Conservation (phyloP, 208 protist species). For the Novymonas esmeraldas region DNA sequence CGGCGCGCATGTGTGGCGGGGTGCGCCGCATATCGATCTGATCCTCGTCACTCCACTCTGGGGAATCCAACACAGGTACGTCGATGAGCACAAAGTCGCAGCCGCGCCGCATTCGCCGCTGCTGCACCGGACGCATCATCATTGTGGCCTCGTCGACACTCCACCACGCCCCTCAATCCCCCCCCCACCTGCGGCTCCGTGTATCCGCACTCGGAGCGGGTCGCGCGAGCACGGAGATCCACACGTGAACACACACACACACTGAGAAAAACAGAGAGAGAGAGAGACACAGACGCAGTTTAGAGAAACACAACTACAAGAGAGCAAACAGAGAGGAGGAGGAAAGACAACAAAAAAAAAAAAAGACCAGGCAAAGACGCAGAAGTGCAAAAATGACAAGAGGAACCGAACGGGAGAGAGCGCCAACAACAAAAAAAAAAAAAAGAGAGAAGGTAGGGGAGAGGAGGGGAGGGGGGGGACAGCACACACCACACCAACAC, state of each 20-base stretch:
- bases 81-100: slow-evolving; percentile 35
- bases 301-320: neutral
- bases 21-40: neutral
- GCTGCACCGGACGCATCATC: slow-evolving; percentile 19
- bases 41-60: slow-evolving; percentile 32
- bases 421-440: slow-evolving; percentile 17
- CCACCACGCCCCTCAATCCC: no score
- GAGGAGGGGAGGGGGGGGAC: neutral
- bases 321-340: neutral
- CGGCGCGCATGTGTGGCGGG: neutral
- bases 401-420: neutral
- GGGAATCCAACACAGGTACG: slow-evolving; percentile 34
- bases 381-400: neutral
- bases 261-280: no score
- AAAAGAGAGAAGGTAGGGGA: neutral
- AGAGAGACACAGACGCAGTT: neutral
- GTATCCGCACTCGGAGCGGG: no score
- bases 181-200: no score
- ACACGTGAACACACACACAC: no score
- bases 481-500: no score
- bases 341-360: slow-evolving; percentile 1
- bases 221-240: no score
- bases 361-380: neutral
- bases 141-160: no score
- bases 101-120: slow-evolving; percentile 3